Percentiles rank a stretch among this genome's conserved stretches.
Conservation (phyloP, 805 yeast genomes). For the Nakazawaea wyomingensis region DNA sequence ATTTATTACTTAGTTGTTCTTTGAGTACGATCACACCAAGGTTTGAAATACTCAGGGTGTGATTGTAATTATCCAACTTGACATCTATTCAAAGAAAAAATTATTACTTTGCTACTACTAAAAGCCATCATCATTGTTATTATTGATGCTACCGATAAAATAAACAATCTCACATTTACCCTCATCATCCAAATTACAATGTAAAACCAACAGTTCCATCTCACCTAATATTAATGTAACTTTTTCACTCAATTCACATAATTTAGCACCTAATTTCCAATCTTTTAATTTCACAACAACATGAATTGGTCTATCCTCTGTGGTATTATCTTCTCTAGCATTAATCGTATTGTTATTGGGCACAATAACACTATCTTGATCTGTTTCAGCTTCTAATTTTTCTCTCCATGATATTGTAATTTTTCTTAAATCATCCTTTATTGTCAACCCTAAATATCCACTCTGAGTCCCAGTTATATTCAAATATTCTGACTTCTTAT, state of each 20-base stretch:
- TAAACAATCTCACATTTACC: slow-evolving; percentile 63
- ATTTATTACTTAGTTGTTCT: slow-evolving; percentile 32
- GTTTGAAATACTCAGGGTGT: slow-evolving; percentile 26
- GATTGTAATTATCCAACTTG: slow-evolving; percentile 34
- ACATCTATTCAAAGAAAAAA: not conserved
- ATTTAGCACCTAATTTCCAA: slow-evolving; percentile 62
- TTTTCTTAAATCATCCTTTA: slow-evolving; percentile 50
- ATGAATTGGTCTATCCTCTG: slow-evolving; percentile 30
- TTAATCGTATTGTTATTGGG: not conserved
- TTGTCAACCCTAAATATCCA: slow-evolving; percentile 46
- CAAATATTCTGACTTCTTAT: slow-evolving; percentile 46
- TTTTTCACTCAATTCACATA: slow-evolving; percentile 57
- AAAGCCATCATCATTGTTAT: not conserved
- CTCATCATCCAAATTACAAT: slow-evolving; percentile 60
- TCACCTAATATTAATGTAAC: slow-evolving; percentile 55
- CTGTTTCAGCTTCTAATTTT: slow-evolving; percentile 37
- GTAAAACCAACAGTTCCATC: slow-evolving; percentile 55
- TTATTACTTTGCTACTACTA: not conserved
- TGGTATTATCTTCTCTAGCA: slow-evolving; percentile 11
- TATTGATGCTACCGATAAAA: slow-evolving; percentile 40
- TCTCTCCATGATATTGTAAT: slow-evolving; percentile 60
- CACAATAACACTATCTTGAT: slow-evolving; percentile 12
- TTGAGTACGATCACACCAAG: slow-evolving; percentile 55
- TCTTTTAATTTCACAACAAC: slow-evolving; percentile 53
- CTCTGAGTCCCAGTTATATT: slow-evolving; percentile 43